Base-by-base conservation (phyloP, 495 filamentous ascomycete genomes). In the Xylaria cubensis region DNA sequence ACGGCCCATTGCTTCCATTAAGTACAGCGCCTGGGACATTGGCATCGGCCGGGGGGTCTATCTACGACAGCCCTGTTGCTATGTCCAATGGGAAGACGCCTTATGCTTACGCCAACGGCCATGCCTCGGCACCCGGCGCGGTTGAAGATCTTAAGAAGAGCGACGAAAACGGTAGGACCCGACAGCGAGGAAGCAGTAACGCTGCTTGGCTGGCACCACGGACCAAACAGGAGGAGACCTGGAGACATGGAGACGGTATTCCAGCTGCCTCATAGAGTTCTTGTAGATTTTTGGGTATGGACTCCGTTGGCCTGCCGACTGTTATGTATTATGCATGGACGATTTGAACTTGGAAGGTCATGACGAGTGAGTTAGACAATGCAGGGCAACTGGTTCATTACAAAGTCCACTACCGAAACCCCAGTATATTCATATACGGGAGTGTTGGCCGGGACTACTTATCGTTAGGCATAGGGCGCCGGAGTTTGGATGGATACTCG, bases 211-310 rank as follows among this genome's bases (percentile, higher is more conserved):
- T 94, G 19, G 87, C 91, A 15, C 89, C 88, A 4, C 92, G 93
- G 3, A 94, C 92, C 51, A 92, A 87, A 69, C 91, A 94, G 78
- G 92, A 97, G 74, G 90, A 93, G 66, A 95, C 92, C 0, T 96
- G 94, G 94, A 86, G 88, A 61, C 78, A 80, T n/a, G 84, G 82
- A 63, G 91, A 88, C 64, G 88, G 73, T 64, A 74, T 75, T 44
- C 73, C 48, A 24, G 72, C 62, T 53, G 72, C 72, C 29, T 71
- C 72, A 29, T 74, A 41, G 63, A n/a, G 53, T 59, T 67, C 55
- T 39, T 21, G 32, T 46, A n/a, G 46, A 63, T 24, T 51, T 24
- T 51, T 26, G 41, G 32, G 48, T 24, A 26, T 34, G 48, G 12
- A 51, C 36, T n/a, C 13, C 10, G 15, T 34, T 58, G 41, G 2